phyloP scores from a whole-genome alignment of 1,284 basidiomycete species.

The Chalciporus sp. region DNA sequence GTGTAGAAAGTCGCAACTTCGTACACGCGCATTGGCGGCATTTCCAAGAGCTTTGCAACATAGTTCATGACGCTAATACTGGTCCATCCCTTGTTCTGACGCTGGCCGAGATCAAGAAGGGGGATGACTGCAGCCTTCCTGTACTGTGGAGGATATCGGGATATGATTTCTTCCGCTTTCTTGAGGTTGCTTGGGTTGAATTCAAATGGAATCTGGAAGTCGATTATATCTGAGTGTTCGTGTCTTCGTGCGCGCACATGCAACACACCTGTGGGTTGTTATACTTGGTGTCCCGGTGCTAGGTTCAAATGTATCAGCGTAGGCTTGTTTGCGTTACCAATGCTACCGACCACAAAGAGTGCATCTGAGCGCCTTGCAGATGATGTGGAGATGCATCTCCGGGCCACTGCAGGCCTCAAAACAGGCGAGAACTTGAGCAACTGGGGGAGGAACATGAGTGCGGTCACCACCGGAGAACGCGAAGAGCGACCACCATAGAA shows the following conservation, averaged over 20 bases:
- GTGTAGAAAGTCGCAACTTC: slow-evolving; percentile 99
- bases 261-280: slow-evolving; percentile 81
- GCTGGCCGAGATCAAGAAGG: slow-evolving; percentile 93
- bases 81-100: slow-evolving; percentile 99
- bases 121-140: slow-evolving; percentile 98
- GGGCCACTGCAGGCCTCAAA: slow-evolving; percentile 22
- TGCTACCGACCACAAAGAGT: slow-evolving; percentile 52
- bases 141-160: slow-evolving; percentile 95
- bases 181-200: slow-evolving; percentile 84
- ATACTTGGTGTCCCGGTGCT: slow-evolving; percentile 94
- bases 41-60: slow-evolving; percentile 88
- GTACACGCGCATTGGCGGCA: slow-evolving; percentile 99
- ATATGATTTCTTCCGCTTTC: slow-evolving; percentile 87
- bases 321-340: slow-evolving; percentile 2
- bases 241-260: neutral
- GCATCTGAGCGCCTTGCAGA: slow-evolving; percentile 48
- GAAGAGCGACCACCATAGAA: neutral
- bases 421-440: slow-evolving; percentile 10
- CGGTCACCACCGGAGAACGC: neutral
- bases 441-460: slow-evolving; percentile 27
- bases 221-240: neutral
- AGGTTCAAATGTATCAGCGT: slow-evolving; percentile 14
- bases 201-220: slow-evolving; percentile 83
- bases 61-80: slow-evolving; percentile 99
- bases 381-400: slow-evolving; percentile 43